These are phyloP conservation scores for Trichosporon sp. DNA, from an alignment of 1,284 basidiomycete genomes.

Conservation along the genomic window DNA sequence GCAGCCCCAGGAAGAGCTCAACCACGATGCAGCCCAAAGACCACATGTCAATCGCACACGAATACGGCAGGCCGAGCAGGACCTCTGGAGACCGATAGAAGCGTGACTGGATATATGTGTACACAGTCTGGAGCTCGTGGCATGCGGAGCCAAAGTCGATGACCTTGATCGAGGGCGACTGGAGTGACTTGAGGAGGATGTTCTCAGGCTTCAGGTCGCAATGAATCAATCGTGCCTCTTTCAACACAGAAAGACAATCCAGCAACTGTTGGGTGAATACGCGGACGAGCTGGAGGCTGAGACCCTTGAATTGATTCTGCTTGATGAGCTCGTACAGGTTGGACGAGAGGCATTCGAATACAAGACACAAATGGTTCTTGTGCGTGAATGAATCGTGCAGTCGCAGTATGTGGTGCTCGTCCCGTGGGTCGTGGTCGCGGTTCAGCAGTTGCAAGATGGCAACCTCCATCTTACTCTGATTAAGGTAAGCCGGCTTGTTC, in stretches of 20 bases:
- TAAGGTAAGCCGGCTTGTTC: constrained; percentile 99
- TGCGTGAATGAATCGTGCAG: constrained; percentile 96
- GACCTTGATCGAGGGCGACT: constrained; percentile 97
- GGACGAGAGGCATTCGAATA: constrained; percentile 93
- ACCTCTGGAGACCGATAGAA: constrained; percentile 99
- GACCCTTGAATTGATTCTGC: constrained; percentile 97
- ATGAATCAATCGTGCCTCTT: constrained; percentile 92
- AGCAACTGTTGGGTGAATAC: constrained; percentile 95
- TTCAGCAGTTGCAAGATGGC: constrained; percentile 95
- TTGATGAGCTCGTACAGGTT: constrained; percentile 99
- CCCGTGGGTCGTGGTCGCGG: constrained; percentile 82
- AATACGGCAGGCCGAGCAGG: constrained; percentile 88
- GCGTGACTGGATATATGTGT: constrained; percentile 98
- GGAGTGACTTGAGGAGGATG: constrained; percentile 89
- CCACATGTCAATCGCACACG: constrained; percentile 94
- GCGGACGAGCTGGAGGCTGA: constrained; percentile 93
- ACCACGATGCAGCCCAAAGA: constrained; percentile 99
- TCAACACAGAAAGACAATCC: constrained; percentile 85
- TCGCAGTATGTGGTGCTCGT: constrained; percentile 94
- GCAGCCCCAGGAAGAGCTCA: constrained; percentile 91
- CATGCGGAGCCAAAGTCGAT: constrained; percentile 99
- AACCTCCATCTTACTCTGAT: constrained; percentile 99
- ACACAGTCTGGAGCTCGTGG: constrained; percentile 96
- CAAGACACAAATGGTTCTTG: constrained; percentile 90
- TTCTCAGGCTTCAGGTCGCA: constrained; percentile 98